Base-by-base conservation (phyloP, 208 protist genomes). In the Trypanosoma cruzi region DNA sequence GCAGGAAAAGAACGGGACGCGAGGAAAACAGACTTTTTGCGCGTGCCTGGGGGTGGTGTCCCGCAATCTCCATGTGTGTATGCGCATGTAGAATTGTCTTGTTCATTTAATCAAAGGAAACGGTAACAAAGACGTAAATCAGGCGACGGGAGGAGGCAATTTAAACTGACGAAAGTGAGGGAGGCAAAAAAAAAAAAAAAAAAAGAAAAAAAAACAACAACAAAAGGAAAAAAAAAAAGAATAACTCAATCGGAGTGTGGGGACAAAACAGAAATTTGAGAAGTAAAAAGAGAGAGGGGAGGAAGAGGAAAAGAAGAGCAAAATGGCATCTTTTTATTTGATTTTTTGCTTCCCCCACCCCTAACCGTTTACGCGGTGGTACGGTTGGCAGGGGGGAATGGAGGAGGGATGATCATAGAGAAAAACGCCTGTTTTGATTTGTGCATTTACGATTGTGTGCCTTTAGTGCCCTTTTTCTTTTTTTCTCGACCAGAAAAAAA, bases 171-270 rank as follows among this genome's bases (percentile, higher is more conserved):
- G n/a, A 6, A 52, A 8, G 48, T 24, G 48, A 52, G 0, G 48
- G 20, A 52, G 24, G 8, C n/a, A n/a, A 53, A 53, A 53, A 53
- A 53, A 24, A 18, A 46, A 46, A 46, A 46, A 46, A 16, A 16
- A 46, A 46, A 46, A 46, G 16, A 46, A 46, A 46, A 46, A 46
- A 46, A 46, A 4, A 18, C 18, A 28, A 52, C n/a, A 52, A 13
- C 7, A n/a, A 57, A 29, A 48, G 20, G 48, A 46, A 31, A 40
- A 53, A 53, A 70, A 50, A 61, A 62, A 62, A 62, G 11, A 44
- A 44, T 44, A 46, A 46, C 16, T 46, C n/a, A n/a, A n/a, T n/a
- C 1, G 18, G 40, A 16, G 40, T 7, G 40, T 13, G 40, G 18
- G 18, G 18, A 44, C 7, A 44, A 44, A 1, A 44, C 36, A 10